These are phyloP conservation scores for Populus deltoides DNA, from an alignment of 345 rosid species.

Conservation along the genomic window DNA sequence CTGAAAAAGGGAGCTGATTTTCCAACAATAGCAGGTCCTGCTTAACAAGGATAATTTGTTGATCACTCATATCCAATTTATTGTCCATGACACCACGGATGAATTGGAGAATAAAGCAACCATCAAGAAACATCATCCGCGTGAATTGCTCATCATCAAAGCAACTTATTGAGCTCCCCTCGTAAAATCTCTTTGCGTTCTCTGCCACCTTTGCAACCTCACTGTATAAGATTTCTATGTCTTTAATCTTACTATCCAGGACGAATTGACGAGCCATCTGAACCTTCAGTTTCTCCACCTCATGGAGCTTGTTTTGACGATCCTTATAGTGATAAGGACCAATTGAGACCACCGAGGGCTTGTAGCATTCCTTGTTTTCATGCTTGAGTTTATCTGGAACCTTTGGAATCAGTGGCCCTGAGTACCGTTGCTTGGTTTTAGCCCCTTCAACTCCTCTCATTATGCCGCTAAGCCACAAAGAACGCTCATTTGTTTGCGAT, in stretches of 20 bases:
- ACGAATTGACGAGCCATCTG: too few relatives aligned
- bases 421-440: not conserved
- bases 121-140: not conserved
- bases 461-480: not conserved
- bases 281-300: too few relatives aligned
- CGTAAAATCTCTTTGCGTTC: too few relatives aligned
- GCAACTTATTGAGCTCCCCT: too few relatives aligned
- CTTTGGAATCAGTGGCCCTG: not conserved
- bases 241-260: too few relatives aligned
- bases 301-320: too few relatives aligned
- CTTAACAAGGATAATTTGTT: not conserved
- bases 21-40: constrained; percentile 30
- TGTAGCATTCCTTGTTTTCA: too few relatives aligned
- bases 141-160: not conserved
- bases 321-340: not conserved
- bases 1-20: constrained; percentile 25
- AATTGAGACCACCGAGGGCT: too few relatives aligned
- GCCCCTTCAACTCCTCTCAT: not conserved
- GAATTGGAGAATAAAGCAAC: not conserved
- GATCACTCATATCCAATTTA: not conserved
- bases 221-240: too few relatives aligned
- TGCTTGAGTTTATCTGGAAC: not conserved
- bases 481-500: not conserved
- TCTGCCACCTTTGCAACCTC: too few relatives aligned
- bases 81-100: too few relatives aligned